Evolutionary conservation across 345 rosid species (phyloP), one percentile per base, ranked within the genome.

Genomic region (Ceriops tagal): DNA sequence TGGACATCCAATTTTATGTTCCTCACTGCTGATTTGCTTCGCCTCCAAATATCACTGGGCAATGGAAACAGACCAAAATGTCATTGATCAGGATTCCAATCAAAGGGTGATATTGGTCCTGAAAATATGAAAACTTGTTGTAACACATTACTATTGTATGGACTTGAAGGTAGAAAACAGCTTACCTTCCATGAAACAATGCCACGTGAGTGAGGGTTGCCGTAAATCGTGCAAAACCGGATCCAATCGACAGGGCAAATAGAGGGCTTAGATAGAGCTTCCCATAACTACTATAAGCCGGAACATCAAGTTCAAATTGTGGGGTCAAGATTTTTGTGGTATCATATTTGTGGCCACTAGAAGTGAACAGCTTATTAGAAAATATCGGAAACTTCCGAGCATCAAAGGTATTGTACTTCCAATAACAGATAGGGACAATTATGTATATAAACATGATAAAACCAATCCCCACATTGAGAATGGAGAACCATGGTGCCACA

Each of bases 201-300:
- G 99, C 99, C 72, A 96, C 99, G 68, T 96, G 99, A 67, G 93
- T 85, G 52, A 96, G 84, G 5, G 98, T 96, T 39, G 99, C 91
- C 0, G 99, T 92, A 71, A 96, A 96, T 62, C 99, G 83, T 9
- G 96, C 96, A 66, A 96, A 96, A 52, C 99, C 99, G 0, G 98
- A 96, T n/a, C 96, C 99, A n/a, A 96, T 96, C 0, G 99, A 96
- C 37, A 96, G 81, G 21, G 98, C 98, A 60, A 96, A 96, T 18
- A 96, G 84, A 70, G 99, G 98, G 75, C 98, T 96, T 61, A 96
- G 91, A 72, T 96, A 96, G 68, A 96, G 92, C 83, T 96, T 96
- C 49, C 96, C 80, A 27, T 96, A 96, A 37, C 67, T 85, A 67
- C 88, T 69, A 70, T 96, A 96, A 28, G 96, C 96, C 16, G 75